These are phyloP conservation scores for Tremella mesenterica DNA, from an alignment of 768 basidiomycete genomes.

Conservation along the genomic window DNA sequence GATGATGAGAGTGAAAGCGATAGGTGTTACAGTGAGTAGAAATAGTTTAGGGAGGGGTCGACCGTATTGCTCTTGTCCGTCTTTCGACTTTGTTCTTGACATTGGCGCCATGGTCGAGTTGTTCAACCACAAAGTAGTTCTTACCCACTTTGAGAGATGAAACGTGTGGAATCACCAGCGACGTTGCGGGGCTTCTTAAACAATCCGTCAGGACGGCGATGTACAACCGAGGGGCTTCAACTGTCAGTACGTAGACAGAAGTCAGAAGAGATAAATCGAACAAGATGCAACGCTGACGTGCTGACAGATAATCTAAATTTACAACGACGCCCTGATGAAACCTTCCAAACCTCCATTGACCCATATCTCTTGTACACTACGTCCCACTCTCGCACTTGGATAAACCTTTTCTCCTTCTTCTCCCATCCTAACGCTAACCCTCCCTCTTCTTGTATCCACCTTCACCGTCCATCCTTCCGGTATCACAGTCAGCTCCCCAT, in stretches of 20 bases:
- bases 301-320: constrained; percentile 2
- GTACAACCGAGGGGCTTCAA: no score
- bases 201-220: no score
- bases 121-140: no score
- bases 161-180: no score
- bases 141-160: no score
- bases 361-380: constrained; percentile 97
- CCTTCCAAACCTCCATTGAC: constrained; percentile 88
- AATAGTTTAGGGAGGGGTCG: constrained; percentile 23
- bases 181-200: no score
- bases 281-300: no score
- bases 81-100: no score
- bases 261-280: no score
- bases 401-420: constrained; percentile 53
- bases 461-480: constrained; percentile 59
- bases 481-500: constrained; percentile 72
- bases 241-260: no score
- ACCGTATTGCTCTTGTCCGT: no score
- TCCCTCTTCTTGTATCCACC: constrained; percentile 64
- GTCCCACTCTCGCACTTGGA: constrained; percentile 65
- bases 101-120: no score
- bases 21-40: constrained; percentile 25
- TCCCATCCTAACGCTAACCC: constrained; percentile 52
- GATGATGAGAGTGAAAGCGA: constrained; percentile 30
- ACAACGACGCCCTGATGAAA: constrained; percentile 54